Percentiles rank a stretch among this genome's conserved stretches.
These are phyloP conservation scores for Mercurialis annua DNA, from an alignment of 345 rosid species.

Conservation along the genomic window DNA sequence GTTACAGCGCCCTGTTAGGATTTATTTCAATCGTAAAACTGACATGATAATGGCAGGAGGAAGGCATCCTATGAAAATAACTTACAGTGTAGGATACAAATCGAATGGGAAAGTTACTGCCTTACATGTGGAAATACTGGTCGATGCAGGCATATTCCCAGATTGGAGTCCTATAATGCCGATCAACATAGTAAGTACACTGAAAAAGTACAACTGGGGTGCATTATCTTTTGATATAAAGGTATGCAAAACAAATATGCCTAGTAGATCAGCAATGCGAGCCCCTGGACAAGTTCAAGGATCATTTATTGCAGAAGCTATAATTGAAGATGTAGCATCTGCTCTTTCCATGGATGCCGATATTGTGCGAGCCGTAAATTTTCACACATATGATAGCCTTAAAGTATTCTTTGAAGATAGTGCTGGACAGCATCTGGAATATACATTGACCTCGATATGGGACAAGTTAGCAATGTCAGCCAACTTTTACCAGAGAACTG, in stretches of 20 bases:
- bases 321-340: constrained; percentile 77
- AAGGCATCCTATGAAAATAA: constrained; percentile 91
- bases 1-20: constrained; percentile 63
- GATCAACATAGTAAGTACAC: constrained; percentile 29
- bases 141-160: constrained; percentile 55
- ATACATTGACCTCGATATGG: constrained; percentile 72
- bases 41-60: constrained; percentile 97
- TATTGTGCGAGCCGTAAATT: constrained; percentile 59
- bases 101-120: constrained; percentile 83
- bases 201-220: constrained; percentile 86
- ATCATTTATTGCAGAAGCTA: constrained; percentile 71
- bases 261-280: constrained; percentile 77
- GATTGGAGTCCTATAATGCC: constrained; percentile 71
- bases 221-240: constrained; percentile 72
- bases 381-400: constrained; percentile 61
- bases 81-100: constrained; percentile 79
- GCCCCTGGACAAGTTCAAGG: constrained; percentile 91
- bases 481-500: constrained; percentile 38
- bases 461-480: constrained; percentile 56
- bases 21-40: constrained; percentile 64
- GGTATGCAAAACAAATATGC: constrained; percentile 75
- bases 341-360: constrained; percentile 72
- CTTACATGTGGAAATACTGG: constrained; percentile 49
- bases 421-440: constrained; percentile 57
- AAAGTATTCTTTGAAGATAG: constrained; percentile 40